Conservation (phyloP, 148 eudicot genomes). For the Fagopyrum esculentum region DNA sequence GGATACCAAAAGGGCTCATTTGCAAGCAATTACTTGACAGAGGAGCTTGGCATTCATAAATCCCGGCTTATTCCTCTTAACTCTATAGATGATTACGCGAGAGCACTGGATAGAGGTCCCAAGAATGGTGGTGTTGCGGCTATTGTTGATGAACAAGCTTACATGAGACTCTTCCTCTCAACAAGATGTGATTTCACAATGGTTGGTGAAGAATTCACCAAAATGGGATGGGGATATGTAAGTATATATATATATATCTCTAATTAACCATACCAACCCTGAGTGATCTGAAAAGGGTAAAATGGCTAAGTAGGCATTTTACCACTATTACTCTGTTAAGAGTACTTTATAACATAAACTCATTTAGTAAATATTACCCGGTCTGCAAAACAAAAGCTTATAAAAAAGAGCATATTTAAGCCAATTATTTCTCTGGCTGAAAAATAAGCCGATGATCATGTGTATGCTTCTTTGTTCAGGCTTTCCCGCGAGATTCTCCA, state of each 20-base stretch:
- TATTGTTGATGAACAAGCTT: conserved; percentile 55
- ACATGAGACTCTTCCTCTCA: conserved; percentile 59
- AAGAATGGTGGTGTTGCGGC: conserved; percentile 67
- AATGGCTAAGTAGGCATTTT: too few species aligned
- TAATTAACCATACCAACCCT: not conserved
- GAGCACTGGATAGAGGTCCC: conserved; percentile 49
- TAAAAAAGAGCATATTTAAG: too few species aligned
- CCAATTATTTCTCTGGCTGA: too few species aligned
- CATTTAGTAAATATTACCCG: too few species aligned
- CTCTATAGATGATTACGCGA: conserved; percentile 35
- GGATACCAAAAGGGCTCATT: conserved; percentile 68
- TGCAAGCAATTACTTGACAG: conserved; percentile 37
- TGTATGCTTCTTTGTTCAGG: conserved; percentile 27
- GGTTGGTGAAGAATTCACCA: conserved; percentile 62
- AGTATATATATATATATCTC: conserved; percentile 21
- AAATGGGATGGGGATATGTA: conserved; percentile 80
- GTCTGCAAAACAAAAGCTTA: too few species aligned
- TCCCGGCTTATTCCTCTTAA: conserved; percentile 52
- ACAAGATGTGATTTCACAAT: conserved; percentile 62
- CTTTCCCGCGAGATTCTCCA: conserved; percentile 75
- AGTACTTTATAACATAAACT: too few species aligned
- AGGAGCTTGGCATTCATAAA: conserved; percentile 33
- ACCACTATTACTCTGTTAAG: too few species aligned
- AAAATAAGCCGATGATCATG: too few species aligned
- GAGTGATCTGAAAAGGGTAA: too few species aligned